These are phyloP conservation scores for Hemileia vastatrix DNA, from an alignment of 1,284 basidiomycete genomes.

Conservation along the genomic window DNA sequence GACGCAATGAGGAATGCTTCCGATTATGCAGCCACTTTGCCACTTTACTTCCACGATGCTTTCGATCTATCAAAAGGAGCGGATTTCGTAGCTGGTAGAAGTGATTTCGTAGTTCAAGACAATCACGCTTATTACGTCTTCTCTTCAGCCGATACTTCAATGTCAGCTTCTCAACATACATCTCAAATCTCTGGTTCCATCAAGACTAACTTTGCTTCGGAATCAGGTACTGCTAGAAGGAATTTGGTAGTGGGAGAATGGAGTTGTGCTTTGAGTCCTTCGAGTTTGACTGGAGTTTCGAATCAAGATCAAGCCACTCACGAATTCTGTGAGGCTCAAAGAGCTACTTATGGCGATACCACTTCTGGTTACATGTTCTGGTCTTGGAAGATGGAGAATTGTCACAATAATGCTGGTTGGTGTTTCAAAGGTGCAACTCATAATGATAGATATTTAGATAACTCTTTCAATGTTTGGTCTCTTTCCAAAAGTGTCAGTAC, in stretches of 20 bases:
- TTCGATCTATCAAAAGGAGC: slow-evolving; percentile 58
- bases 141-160: slow-evolving; percentile 49
- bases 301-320: slow-evolving; percentile 50
- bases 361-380: slow-evolving; percentile 65
- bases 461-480: too few relatives aligned
- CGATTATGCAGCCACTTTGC: slow-evolving; percentile 50
- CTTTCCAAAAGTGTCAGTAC: too few relatives aligned
- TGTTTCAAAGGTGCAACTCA: slow-evolving; percentile 34
- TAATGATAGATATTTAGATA: slow-evolving; percentile 28
- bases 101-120: slow-evolving; percentile 64
- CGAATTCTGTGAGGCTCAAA: slow-evolving; percentile 57
- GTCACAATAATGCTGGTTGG: slow-evolving; percentile 50
- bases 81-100: slow-evolving; percentile 52
- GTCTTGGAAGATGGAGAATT: slow-evolving; percentile 59
- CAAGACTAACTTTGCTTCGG: slow-evolving; percentile 46
- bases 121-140: slow-evolving; percentile 61
- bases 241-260: slow-evolving; percentile 64
- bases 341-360: slow-evolving; percentile 54
- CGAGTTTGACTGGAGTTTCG: slow-evolving; percentile 51
- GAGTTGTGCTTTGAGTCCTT: slow-evolving; percentile 58
- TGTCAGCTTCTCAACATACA: slow-evolving; percentile 52
- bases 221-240: slow-evolving; percentile 48
- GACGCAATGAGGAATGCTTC: slow-evolving; percentile 51
- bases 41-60: slow-evolving; percentile 65
- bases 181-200: slow-evolving; percentile 50